Conservation (phyloP, 768 basidiomycete species). For the Lenzites betulinus region DNA sequence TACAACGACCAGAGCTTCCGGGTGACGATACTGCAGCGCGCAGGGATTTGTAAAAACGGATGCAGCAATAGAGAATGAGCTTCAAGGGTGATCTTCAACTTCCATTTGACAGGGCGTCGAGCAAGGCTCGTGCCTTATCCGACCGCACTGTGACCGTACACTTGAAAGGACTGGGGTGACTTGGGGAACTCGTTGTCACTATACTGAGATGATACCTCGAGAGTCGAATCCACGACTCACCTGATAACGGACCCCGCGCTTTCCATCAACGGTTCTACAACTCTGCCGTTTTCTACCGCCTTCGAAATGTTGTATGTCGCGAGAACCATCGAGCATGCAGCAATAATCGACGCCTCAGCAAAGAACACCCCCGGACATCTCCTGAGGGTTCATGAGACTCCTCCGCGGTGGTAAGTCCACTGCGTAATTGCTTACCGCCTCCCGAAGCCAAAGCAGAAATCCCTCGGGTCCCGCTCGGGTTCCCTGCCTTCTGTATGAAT, state of each 20-base stretch:
- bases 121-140: background rate
- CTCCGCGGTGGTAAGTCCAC: background rate
- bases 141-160: background rate
- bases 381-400: background rate
- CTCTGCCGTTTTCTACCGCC: constrained; percentile 19
- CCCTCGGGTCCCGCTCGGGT: constrained; percentile 32
- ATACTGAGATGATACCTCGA: background rate
- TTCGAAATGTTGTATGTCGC: constrained; percentile 39
- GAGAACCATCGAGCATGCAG: constrained; percentile 40
- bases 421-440: constrained; percentile 25
- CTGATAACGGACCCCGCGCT: constrained; percentile 25
- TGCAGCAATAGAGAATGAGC: too few species aligned
- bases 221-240: constrained; percentile 1
- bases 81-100: too few species aligned
- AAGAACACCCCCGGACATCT: constrained; percentile 39
- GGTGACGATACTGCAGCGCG: too few species aligned
- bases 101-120: background rate
- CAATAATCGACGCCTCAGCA: constrained; percentile 40
- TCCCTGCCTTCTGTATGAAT: constrained; percentile 5
- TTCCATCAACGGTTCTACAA: constrained; percentile 22
- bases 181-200: background rate
- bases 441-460: constrained; percentile 39
- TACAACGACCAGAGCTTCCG: too few species aligned
- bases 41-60: too few species aligned
- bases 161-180: constrained; percentile 12